phyloP scores from a whole-genome alignment of 257 asterid species.

The Lycium barbarum region DNA sequence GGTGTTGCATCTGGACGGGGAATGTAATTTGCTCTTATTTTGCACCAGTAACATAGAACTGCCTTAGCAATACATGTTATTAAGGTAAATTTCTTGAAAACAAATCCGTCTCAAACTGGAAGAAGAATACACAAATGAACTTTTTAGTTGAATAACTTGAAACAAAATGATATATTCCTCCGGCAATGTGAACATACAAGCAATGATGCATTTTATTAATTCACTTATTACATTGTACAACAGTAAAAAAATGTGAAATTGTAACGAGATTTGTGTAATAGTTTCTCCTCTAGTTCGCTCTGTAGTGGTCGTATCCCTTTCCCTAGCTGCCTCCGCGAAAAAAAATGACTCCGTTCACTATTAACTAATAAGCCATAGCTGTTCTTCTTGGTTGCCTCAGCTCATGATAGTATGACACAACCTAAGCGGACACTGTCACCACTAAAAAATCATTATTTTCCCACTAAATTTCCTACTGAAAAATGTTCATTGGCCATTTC shows the following conservation, averaged over 20 bases:
- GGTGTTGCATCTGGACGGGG: too few species aligned
- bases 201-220: background rate
- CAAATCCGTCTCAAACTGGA: too few species aligned
- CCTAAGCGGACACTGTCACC: background rate
- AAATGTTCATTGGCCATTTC: too few species aligned
- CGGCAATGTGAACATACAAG: background rate
- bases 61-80: too few species aligned
- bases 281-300: background rate
- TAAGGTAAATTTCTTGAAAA: too few species aligned
- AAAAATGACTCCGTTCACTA: background rate
- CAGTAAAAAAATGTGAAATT: conserved; percentile 5
- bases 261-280: background rate
- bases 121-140: too few species aligned
- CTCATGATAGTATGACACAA: background rate
- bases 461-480: too few species aligned
- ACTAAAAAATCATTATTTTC: too few species aligned
- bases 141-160: background rate
- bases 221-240: conserved; percentile 4
- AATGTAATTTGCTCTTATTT: too few species aligned
- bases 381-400: background rate
- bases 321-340: background rate
- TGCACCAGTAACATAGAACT: too few species aligned
- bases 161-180: background rate
- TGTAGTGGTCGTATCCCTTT: background rate
- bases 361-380: background rate